These are phyloP conservation scores for Diplodia corticola DNA, from an alignment of 2,329 filamentous ascomycete genomes.

Conservation along the genomic window DNA sequence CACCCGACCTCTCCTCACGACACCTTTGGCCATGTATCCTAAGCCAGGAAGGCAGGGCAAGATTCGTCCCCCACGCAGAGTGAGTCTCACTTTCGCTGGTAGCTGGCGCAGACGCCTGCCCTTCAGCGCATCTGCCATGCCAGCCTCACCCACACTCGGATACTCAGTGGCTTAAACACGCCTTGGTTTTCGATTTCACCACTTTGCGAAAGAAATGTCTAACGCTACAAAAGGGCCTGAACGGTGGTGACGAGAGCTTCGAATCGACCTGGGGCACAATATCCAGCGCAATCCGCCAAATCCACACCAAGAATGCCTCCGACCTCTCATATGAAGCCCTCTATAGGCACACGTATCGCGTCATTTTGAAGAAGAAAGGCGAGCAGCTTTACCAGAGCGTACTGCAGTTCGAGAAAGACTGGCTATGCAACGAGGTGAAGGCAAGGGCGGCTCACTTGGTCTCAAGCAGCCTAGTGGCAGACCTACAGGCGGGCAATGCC, in stretches of 20 bases:
- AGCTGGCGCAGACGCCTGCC: neutral
- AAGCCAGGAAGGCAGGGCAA: constrained; percentile 48
- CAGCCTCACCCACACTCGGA: neutral
- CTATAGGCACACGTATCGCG: constrained; percentile 90
- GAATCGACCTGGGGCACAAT: constrained; percentile 82
- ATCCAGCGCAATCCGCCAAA: constrained; percentile 75
- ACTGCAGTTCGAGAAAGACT: constrained; percentile 75
- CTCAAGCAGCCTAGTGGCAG: constrained; percentile 65
- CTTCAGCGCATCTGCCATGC: neutral
- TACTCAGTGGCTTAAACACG: neutral
- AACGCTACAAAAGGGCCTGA: constrained; percentile 51
- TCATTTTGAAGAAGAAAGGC: constrained; percentile 86
- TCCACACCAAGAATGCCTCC: constrained; percentile 89
- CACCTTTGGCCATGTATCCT: constrained; percentile 13
- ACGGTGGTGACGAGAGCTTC: constrained; percentile 70
- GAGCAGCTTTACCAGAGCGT: constrained; percentile 78
- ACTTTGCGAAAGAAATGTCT: neutral
- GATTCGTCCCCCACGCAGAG: constrained; percentile 67
- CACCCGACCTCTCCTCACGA: neutral
- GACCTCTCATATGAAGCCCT: constrained; percentile 91
- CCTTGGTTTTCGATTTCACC: too few species aligned
- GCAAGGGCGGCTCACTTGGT: constrained; percentile 70
- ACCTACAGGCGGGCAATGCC: constrained; percentile 47
- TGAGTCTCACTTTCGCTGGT: constrained; percentile 46
- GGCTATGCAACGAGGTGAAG: constrained; percentile 75